A percentile compares a stretch with the other conserved stretches of the same genome.
These are phyloP conservation scores for Hemisphaericaspora xylofermentans DNA, from an alignment of 1,139 yeast genomes.

Conservation along the genomic window DNA sequence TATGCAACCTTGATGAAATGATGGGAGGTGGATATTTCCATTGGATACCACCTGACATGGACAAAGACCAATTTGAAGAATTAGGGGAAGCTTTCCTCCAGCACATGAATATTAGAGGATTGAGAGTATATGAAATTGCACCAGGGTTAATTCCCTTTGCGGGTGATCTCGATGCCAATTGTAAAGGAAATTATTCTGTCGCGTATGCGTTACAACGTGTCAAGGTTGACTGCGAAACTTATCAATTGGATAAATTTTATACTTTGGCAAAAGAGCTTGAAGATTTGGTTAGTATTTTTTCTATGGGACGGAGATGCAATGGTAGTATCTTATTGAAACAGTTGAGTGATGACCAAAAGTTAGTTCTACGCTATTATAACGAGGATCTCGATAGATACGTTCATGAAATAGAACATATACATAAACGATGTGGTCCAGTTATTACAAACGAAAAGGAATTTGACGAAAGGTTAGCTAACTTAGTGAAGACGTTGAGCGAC, in stretches of 20 bases:
- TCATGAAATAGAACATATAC: neutral
- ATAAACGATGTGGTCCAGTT: neutral
- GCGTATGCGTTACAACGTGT: too few relatives aligned
- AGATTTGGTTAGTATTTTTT: neutral
- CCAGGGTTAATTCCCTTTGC: neutral
- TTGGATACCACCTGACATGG: neutral
- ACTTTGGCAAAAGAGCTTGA: neutral
- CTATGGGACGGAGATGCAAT: neutral
- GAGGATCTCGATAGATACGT: neutral
- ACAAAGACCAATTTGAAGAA: neutral
- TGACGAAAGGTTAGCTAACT: neutral
- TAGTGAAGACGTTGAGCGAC: neutral
- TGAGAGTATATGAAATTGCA: neutral
- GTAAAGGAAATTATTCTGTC: neutral
- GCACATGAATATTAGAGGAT: neutral
- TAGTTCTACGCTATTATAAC: neutral
- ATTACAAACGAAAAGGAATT: neutral
- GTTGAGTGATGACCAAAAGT: neutral
- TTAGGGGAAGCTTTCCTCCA: neutral
- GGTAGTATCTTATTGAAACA: neutral
- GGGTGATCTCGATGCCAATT: neutral
- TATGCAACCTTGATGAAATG: neutral
- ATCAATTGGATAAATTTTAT: neutral
- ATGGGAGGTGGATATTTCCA: neutral
- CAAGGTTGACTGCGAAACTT: too few relatives aligned